Evolutionary conservation across 2,329 filamentous ascomycete species (phyloP).

Genomic region (Fusarium cicatricum): DNA sequence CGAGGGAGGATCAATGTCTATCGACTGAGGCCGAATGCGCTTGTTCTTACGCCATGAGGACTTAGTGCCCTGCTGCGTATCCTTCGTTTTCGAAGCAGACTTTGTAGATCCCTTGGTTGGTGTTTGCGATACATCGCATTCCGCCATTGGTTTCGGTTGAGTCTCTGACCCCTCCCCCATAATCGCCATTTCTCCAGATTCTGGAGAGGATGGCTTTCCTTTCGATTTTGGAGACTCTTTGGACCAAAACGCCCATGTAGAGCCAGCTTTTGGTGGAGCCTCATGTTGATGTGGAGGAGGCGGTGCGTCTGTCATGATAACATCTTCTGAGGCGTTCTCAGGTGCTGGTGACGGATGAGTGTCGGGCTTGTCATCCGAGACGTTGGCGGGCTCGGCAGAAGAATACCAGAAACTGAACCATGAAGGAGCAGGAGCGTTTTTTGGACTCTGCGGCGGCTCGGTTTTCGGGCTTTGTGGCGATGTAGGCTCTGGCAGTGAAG

Average conservation of each 20-base stretch:
- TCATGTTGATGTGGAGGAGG: conserved; percentile 43
- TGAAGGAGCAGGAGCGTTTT: conserved; percentile 38
- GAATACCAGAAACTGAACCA: conserved; percentile 55
- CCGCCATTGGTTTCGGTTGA: conserved; percentile 58
- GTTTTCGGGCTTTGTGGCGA: conserved; percentile 24
- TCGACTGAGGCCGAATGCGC: conserved; percentile 55
- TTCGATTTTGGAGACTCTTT: conserved; percentile 58
- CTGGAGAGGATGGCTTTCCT: conserved; percentile 46
- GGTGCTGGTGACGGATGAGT: conserved; percentile 21
- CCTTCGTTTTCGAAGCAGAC: conserved; percentile 43
- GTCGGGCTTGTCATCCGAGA: conserved; percentile 21
- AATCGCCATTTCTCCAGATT: conserved; percentile 63
- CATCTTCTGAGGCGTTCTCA: conserved; percentile 46
- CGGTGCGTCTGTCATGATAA: conserved; percentile 55
- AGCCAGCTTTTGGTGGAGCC: conserved; percentile 60
- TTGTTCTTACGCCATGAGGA: conserved; percentile 55
- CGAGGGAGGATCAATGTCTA: conserved; percentile 54
- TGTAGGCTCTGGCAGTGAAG: conserved; percentile 21
- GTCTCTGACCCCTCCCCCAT: conserved; percentile 65
- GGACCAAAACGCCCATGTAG: conserved; percentile 86
- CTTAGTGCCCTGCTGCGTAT: conserved; percentile 38
- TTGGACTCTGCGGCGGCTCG: conserved; percentile 16
- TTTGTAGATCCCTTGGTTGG: conserved; percentile 47
- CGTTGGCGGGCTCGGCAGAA: conserved; percentile 21
- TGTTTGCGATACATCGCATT: conserved; percentile 52